Evolutionary conservation across 2,329 filamentous ascomycete genomes (phyloP), one percentile per base, ranked within the genome.

Genomic region (Penicillium digitatum): DNA sequence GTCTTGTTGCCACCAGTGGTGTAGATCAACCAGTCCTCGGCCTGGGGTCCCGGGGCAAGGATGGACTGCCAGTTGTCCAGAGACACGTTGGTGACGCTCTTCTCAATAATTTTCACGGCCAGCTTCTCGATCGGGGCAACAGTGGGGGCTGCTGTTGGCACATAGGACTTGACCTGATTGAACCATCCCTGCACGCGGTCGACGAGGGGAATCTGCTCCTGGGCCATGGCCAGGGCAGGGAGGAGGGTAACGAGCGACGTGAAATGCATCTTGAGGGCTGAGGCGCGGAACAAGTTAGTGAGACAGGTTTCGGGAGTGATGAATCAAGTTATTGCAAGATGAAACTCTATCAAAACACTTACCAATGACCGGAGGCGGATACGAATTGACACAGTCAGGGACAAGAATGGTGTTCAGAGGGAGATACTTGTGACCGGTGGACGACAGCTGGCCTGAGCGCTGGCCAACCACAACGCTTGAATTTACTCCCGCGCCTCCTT

Each of bases 1-100:
- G 82, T 85, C 70, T 80, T 81, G 74, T 87, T 87, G 42, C 82
- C 84, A 56, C 84, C 84, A 5, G 82, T 86, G 42, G 85, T 70
- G 67, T 78, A 85, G 49, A 87, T 69, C 61, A 85, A 73, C 82
- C 82, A 87, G 77, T 81, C 65, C 77, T 81, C 42, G 69, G 73
- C 57, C 72, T 69, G 55, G 3, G 65, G 60, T 26, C 70, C 66
- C 18, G 76, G 73, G 35, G 69, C 76, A 34, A 87, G 67, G 47
- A 81, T 69, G 46, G 77, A 69, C 64, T 82, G 74, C 79, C 81
- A 84, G 75, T 85, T 87, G 58, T 78, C 74, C 58, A 81, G 65
- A 40, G 77, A 84, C 55, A 87, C 67, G 12, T 72, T 69, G 53
- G 80, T 75, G 62, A 86, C 82, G 44, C 76, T 73, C 54, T 74